Conservation (phyloP, 2,329 filamentous ascomycete species). For the Exserohilum rostratum region DNA sequence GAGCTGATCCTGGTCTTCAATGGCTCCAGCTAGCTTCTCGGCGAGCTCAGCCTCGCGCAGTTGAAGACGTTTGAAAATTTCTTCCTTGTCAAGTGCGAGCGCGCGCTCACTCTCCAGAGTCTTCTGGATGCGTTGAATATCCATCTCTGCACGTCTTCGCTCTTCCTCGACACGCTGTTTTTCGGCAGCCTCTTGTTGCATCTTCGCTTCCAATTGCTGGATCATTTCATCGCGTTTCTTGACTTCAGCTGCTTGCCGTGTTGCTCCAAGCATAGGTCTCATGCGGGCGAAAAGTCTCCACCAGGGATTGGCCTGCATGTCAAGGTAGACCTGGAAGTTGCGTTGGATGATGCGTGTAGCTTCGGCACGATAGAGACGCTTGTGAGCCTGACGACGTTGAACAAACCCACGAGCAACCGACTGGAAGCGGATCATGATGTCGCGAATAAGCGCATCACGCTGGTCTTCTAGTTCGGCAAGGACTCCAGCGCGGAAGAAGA, state of each 20-base stretch:
- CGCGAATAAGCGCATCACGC: slow-evolving; percentile 86
- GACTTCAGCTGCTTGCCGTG: slow-evolving; percentile 88
- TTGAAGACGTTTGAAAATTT: slow-evolving; percentile 97
- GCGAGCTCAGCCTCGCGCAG: slow-evolving; percentile 87
- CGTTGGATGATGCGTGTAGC: slow-evolving; percentile 92
- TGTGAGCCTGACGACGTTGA: slow-evolving; percentile 86
- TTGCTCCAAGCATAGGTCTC: slow-evolving; percentile 92
- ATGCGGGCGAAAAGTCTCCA: slow-evolving; percentile 95
- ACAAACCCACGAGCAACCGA: slow-evolving; percentile 89
- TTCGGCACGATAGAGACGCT: slow-evolving; percentile 91
- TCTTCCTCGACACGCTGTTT: slow-evolving; percentile 88
- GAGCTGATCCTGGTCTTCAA: slow-evolving; percentile 91
- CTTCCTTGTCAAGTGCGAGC: slow-evolving; percentile 96
- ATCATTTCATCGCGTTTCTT: slow-evolving; percentile 96
- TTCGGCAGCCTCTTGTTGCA: slow-evolving; percentile 75
- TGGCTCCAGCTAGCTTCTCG: slow-evolving; percentile 88
- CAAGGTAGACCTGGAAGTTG: slow-evolving; percentile 90
- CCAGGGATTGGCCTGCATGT: slow-evolving; percentile 92
- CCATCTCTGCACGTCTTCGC: slow-evolving; percentile 80
- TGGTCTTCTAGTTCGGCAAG: slow-evolving; percentile 96
- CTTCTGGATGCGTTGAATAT: slow-evolving; percentile 89
- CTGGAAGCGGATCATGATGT: slow-evolving; percentile 94
- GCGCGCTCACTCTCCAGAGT: slow-evolving; percentile 94
- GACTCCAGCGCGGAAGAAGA: slow-evolving; percentile 96
- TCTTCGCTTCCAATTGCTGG: slow-evolving; percentile 80